Conservation (phyloP, 2,329 filamentous ascomycete genomes). For the Fusarium vanettenii region DNA sequence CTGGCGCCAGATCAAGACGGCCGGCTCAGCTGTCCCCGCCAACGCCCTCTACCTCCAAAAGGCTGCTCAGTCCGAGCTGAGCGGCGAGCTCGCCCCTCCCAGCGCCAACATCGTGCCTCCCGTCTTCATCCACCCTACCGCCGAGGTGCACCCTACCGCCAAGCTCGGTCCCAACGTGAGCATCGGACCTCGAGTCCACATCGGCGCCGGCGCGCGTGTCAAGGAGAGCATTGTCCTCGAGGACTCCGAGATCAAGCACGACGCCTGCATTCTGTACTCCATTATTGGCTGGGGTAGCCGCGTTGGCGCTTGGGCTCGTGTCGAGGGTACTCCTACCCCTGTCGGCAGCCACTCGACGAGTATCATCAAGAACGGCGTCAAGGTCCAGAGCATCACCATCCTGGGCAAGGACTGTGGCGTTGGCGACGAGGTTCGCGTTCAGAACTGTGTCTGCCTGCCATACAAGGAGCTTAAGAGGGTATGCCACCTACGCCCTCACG, state of each 20-base stretch:
- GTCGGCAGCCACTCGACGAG: constrained; percentile 90
- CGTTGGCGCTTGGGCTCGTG: constrained; percentile 96
- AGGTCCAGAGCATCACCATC: constrained; percentile 98
- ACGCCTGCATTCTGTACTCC: constrained; percentile 93
- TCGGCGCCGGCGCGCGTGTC: constrained; percentile 89
- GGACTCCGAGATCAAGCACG: constrained; percentile 95
- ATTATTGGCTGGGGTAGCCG: constrained; percentile 98
- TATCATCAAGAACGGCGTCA: constrained; percentile 97
- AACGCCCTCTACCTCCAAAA: constrained; percentile 97
- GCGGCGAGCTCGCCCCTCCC: constrained; percentile 80
- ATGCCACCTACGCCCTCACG: constrained; percentile 48
- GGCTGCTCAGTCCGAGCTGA: constrained; percentile 81
- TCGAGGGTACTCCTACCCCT: constrained; percentile 93
- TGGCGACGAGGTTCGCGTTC: constrained; percentile 92
- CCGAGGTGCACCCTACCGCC: constrained; percentile 90
- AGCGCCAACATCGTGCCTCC: constrained; percentile 90
- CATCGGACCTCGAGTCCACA: constrained; percentile 86
- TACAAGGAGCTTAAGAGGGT: constrained; percentile 98
- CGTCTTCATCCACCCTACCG: constrained; percentile 94
- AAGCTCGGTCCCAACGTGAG: constrained; percentile 98
- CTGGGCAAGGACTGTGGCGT: constrained; percentile 96
- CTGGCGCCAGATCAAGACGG: constrained; percentile 99
- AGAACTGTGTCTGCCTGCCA: constrained; percentile 97
- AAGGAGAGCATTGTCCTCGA: constrained; percentile 98
- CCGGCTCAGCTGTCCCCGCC: constrained; percentile 94